Conservation (phyloP, 2,329 filamentous ascomycete genomes). For the Myriangium duriaei region DNA sequence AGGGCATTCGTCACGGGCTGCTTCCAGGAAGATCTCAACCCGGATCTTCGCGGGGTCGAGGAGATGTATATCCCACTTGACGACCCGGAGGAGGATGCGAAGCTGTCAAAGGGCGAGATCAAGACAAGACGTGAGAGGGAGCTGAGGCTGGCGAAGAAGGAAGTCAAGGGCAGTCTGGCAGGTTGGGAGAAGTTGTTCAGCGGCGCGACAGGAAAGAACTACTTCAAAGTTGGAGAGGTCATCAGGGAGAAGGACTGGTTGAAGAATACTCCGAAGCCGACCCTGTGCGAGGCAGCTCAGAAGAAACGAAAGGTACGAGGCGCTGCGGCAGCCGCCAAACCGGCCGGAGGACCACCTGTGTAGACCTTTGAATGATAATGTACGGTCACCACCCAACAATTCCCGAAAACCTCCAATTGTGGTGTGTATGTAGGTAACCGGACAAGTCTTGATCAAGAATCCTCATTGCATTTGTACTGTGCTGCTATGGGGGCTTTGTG, state of each 20-base stretch:
- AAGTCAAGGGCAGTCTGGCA: slow-evolving; percentile 54
- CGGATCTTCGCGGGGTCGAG: slow-evolving; percentile 79
- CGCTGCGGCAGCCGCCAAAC: too few species aligned
- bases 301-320: slow-evolving; percentile 50
- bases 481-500: slow-evolving; percentile 5
- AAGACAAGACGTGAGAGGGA: slow-evolving; percentile 51
- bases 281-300: slow-evolving; percentile 59
- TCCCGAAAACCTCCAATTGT: too few species aligned
- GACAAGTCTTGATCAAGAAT: slow-evolving; percentile 6
- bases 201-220: slow-evolving; percentile 55
- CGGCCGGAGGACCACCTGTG: too few species aligned
- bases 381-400: too few species aligned
- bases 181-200: slow-evolving; percentile 77
- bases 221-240: slow-evolving; percentile 67
- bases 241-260: slow-evolving; percentile 50
- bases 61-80: slow-evolving; percentile 64
- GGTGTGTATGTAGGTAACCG: too few species aligned
- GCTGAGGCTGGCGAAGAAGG: slow-evolving; percentile 47
- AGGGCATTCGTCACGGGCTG: slow-evolving; percentile 88
- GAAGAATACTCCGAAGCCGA: slow-evolving; percentile 42
- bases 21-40: slow-evolving; percentile 71
- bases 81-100: slow-evolving; percentile 16
- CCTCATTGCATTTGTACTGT: slow-evolving; percentile 6
- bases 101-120: slow-evolving; percentile 22
- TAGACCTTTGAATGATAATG: too few species aligned